Evolutionary conservation across 2,329 filamentous ascomycete genomes (phyloP).

Genomic region (Zymoseptoria ardabiliae): DNA sequence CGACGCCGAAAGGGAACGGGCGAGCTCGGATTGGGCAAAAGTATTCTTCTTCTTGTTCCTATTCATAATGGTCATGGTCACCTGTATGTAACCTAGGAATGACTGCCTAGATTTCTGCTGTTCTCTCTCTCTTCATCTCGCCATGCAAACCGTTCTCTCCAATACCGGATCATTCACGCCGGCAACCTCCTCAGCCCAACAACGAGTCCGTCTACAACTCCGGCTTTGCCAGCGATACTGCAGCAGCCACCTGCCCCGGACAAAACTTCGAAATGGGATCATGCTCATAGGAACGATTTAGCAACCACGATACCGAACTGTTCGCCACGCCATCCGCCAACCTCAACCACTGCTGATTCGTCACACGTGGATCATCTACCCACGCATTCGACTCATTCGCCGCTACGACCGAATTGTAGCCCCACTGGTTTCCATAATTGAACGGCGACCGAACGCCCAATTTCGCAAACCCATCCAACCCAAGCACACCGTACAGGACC

Average conservation of each 20-base stretch:
- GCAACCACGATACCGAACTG: conserved; percentile 7
- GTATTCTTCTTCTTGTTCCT: not conserved
- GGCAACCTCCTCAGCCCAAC: too few species aligned
- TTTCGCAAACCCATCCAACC: not conserved
- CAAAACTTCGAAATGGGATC: not conserved
- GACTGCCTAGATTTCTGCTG: not conserved
- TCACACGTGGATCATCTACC: conserved; percentile 16
- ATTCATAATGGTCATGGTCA: not conserved
- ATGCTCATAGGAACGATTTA: conserved; percentile 8
- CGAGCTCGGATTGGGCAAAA: not conserved
- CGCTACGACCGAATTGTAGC: conserved; percentile 8
- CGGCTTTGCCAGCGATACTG: not conserved
- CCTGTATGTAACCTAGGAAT: not conserved
- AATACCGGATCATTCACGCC: too few species aligned
- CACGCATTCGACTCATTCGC: conserved; percentile 10
- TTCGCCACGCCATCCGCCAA: conserved; percentile 11
- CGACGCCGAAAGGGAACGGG: not conserved
- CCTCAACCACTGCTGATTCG: conserved; percentile 15
- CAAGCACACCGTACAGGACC: conserved; percentile 8
- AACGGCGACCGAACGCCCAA: conserved; percentile 4
- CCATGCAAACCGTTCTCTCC: not conserved
- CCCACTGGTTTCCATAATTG: conserved; percentile 7
- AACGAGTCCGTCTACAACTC: not conserved
- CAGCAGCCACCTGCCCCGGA: not conserved
- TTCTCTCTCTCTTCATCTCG: not conserved